Evolutionary conservation across 1,139 yeast species (phyloP), one percentile per base, ranked within the genome.

Genomic region (Kodamaea fungicola): DNA sequence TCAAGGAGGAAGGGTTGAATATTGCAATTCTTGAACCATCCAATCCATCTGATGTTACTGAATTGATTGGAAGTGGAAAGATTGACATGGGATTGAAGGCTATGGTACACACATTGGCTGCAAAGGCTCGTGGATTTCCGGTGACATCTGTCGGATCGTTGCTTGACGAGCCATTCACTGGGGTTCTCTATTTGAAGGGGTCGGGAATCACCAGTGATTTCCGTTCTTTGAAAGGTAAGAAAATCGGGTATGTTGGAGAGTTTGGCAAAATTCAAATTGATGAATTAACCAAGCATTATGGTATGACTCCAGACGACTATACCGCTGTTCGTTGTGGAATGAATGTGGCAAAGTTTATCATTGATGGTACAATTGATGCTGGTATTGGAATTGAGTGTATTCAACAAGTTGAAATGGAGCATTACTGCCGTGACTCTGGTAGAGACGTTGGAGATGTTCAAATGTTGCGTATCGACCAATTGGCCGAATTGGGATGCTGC

Each of bases 271-370:
- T 76, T 46, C 81, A 76, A 54, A 59, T 76, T 38, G 80, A 76
- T 47, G 81, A 76, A 51, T 61, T 76, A 49, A 73, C 79, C 45
- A 67, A 71, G 46, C 74, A 74, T 54, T 74, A 69, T 46, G 79
- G 79, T 28, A 72, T 75, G 78, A 66, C 66, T 25, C 79, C 79
- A 19, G 62, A 62, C 29, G 80, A 76, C 52, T 76, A 75, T 54
- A 74, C 78, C 37, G 78, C 80, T n/a, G 77, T 76, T 35, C 65
- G 80, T 54, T 74, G 80, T 48, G 80, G 81, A 35, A 76, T 76
- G 81, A 76, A 76, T 48, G 80, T 76, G 35, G 78, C 80, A 41
- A 74, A 73, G 50, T 68, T 67, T 48, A 74, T 76, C 47, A 70
- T 76, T 40, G 77, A 74, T 41, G 80, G 79, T 28, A 62, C 66